Percentiles rank a stretch among this genome's conserved stretches.
These are phyloP conservation scores for Aspergillus heteromorphus DNA, from an alignment of 495 filamentous ascomycete genomes.

Conservation along the genomic window DNA sequence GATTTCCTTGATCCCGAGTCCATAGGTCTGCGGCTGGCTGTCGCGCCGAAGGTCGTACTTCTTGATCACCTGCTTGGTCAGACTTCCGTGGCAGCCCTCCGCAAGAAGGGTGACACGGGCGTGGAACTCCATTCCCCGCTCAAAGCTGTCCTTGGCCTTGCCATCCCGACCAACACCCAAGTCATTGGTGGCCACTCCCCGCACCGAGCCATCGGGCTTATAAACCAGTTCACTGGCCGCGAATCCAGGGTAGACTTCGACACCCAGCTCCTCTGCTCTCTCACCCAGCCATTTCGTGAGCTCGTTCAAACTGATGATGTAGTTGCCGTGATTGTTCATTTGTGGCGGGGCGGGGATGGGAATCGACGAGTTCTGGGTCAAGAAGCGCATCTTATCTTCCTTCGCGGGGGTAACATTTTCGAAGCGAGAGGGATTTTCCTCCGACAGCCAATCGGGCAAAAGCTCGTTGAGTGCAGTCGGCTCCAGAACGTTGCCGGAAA, in stretches of 20 bases:
- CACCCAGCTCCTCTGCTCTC: conserved; percentile 91
- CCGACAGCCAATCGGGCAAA: conserved; percentile 86
- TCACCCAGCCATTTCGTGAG: conserved; percentile 93
- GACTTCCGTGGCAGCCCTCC: conserved; percentile 93
- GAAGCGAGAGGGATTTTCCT: conserved; percentile 82
- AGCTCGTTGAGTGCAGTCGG: conserved; percentile 86
- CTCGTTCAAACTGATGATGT: conserved; percentile 92
- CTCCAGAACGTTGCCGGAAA: conserved; percentile 94
- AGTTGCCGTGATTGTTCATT: conserved; percentile 98
- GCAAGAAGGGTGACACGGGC: conserved; percentile 89
- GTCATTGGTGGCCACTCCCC: conserved; percentile 95
- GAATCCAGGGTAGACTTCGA: conserved; percentile 97
- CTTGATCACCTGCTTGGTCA: conserved; percentile 92
- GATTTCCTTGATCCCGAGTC: conserved; percentile 89
- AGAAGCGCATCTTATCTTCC: conserved; percentile 84
- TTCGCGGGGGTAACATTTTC: conserved; percentile 75
- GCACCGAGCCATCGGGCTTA: conserved; percentile 76
- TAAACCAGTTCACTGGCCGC: conserved; percentile 93
- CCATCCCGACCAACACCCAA: conserved; percentile 76
- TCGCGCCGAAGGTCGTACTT: conserved; percentile 89
- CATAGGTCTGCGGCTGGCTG: conserved; percentile 91
- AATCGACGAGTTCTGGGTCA: conserved; percentile 75
- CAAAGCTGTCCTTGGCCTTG: conserved; percentile 84
- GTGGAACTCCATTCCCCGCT: conserved; percentile 98
- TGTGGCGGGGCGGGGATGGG: conserved; percentile 86